A percentile compares a stretch with the other conserved stretches of the same genome.
phyloP scores from a whole-genome alignment of 768 basidiomycete genomes.

The Auricularia auricula-judae region DNA sequence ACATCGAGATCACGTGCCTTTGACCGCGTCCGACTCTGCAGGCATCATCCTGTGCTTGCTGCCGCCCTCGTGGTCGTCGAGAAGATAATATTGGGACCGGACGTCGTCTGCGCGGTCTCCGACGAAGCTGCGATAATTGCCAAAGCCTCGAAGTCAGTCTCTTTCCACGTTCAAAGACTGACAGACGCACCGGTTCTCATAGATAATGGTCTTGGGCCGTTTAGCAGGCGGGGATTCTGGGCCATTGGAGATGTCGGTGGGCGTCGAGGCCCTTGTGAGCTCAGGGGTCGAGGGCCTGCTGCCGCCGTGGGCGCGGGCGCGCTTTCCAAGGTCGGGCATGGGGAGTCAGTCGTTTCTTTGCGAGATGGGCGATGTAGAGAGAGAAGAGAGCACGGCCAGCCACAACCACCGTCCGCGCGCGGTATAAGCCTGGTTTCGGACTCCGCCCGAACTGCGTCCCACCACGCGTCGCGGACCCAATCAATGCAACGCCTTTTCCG shows the following conservation, averaged over 20 bases:
- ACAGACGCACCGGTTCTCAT: not conserved
- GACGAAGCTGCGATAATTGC: constrained; percentile 38
- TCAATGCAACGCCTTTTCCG: no score
- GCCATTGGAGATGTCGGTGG: not conserved
- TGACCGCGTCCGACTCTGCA: constrained; percentile 64
- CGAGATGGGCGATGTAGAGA: no score
- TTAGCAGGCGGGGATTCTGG: not conserved
- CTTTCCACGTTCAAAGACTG: not conserved
- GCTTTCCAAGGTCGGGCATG: not conserved
- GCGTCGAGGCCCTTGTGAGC: not conserved
- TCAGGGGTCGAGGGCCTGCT: not conserved
- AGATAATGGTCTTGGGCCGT: not conserved
- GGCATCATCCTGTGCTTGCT: constrained; percentile 54
- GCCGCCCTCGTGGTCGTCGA: constrained; percentile 34
- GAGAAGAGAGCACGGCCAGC: no score
- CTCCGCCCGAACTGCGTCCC: no score
- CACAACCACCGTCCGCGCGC: no score
- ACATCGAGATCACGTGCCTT: constrained; percentile 32
- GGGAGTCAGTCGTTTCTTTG: no score
- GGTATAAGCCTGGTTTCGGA: no score
- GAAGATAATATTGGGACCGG: constrained; percentile 50
- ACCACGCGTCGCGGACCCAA: no score
- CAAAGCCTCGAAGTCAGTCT: not conserved
- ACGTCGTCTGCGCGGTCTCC: constrained; percentile 51
- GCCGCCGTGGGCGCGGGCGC: not conserved